Conservation (phyloP, 306 rosid genomes). For the Glycine tomentella region DNA sequence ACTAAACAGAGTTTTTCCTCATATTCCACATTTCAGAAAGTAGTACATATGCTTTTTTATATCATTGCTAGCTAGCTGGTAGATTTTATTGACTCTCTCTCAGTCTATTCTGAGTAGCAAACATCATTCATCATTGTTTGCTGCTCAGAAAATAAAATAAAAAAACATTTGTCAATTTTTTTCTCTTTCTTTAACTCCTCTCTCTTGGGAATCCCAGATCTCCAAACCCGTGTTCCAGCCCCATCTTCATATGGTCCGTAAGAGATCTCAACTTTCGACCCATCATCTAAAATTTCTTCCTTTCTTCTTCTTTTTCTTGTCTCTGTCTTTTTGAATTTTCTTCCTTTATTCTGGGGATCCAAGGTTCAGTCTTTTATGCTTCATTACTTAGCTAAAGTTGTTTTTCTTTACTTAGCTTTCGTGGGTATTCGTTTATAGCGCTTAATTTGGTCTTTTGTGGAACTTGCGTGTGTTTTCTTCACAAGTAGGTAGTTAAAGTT, state of each 20-base stretch:
- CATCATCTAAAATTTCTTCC: constrained; percentile 16
- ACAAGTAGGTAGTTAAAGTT: constrained; percentile 16
- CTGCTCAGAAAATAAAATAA: not conserved
- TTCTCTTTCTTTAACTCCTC: not conserved
- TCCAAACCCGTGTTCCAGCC: not conserved
- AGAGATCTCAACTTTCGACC: constrained; percentile 49
- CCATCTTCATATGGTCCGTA: constrained; percentile 44
- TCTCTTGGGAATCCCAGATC: constrained; percentile 53
- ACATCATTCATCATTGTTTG: constrained; percentile 30
- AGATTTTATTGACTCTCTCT: constrained; percentile 3
- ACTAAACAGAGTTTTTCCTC: not conserved
- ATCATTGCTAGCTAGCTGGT: constrained; percentile 27
- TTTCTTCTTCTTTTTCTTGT: not conserved
- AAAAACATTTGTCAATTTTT: not conserved
- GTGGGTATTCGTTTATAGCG: not conserved
- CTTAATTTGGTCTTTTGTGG: constrained; percentile 4
- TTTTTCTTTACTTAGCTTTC: not conserved
- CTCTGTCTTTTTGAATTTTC: not conserved
- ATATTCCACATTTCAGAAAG: no score
- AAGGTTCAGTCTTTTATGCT: constrained; percentile 23
- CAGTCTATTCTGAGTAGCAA: not conserved
- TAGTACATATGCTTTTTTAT: not conserved
- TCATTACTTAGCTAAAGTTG: constrained; percentile 12
- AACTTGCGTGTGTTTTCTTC: constrained; percentile 25
- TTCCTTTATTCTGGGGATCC: not conserved